phyloP scores from a whole-genome alignment of 106 monocot species.

The Dioscorea dumetorum region DNA sequence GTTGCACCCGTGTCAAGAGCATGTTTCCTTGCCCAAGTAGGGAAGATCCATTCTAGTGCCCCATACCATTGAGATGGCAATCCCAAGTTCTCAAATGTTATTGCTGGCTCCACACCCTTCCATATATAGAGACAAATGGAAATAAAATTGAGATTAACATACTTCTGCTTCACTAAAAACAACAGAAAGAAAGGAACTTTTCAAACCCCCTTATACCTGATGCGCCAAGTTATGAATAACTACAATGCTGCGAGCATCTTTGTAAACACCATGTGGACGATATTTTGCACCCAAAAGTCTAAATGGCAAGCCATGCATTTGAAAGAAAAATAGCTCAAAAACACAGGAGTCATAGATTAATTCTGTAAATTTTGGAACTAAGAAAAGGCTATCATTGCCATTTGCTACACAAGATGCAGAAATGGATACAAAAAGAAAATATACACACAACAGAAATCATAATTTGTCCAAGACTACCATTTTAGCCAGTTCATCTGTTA shows the following conservation, averaged over 20 bases:
- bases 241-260: constrained; percentile 75
- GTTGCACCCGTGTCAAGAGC: constrained; percentile 91
- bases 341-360: too few species aligned
- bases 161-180: too few species aligned
- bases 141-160: too few species aligned
- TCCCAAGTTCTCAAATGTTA: constrained; percentile 61
- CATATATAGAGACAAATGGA: too few species aligned
- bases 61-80: constrained; percentile 80
- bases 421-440: neutral
- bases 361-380: too few species aligned
- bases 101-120: constrained; percentile 67
- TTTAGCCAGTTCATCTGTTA: too few species aligned
- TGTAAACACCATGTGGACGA: constrained; percentile 82
- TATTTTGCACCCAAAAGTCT: constrained; percentile 89
- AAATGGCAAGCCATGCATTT: neutral
- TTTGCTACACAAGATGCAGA: too few species aligned
- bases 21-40: constrained; percentile 80
- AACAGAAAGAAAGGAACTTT: too few species aligned
- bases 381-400: too few species aligned
- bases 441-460: too few species aligned
- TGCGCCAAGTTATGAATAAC: constrained; percentile 89
- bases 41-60: constrained; percentile 85
- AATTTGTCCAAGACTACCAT: too few species aligned
- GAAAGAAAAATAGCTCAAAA: too few species aligned
- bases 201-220: constrained; percentile 41